These are phyloP conservation scores for Cymodocea nodosa DNA, from an alignment of 116 monocot species.

Conservation along the genomic window DNA sequence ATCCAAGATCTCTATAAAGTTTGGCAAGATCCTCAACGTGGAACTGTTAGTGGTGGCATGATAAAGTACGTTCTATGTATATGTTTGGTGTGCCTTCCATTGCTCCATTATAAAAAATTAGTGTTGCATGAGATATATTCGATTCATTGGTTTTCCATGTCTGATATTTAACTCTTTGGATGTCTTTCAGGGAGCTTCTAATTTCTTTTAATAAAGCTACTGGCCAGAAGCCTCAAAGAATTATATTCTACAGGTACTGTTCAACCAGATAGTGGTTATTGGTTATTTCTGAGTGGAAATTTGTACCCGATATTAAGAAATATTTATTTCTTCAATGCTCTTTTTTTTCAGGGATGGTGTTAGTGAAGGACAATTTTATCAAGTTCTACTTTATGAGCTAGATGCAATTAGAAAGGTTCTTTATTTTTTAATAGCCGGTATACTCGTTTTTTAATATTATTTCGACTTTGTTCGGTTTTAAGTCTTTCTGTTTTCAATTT, in stretches of 20 bases:
- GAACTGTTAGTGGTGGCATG: conserved; percentile 75
- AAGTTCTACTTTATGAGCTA: conserved; percentile 75
- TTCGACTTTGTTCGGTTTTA: neutral
- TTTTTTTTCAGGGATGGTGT: conserved; percentile 74
- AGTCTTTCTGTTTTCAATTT: neutral
- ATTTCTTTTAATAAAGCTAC: conserved; percentile 67
- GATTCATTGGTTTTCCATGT: neutral
- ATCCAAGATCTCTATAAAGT: conserved; percentile 74
- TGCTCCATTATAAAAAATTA: too few relatives aligned
- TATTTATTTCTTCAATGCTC: neutral
- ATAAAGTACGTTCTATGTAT: conserved; percentile 36
- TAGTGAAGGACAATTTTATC: conserved; percentile 88
- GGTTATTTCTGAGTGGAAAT: neutral
- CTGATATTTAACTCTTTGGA: neutral
- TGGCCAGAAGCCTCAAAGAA: conserved; percentile 60
- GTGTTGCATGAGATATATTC: too few relatives aligned
- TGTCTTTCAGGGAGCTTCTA: conserved; percentile 55
- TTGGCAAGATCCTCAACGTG: conserved; percentile 43
- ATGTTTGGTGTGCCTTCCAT: neutral
- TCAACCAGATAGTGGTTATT: neutral
- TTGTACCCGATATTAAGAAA: neutral
- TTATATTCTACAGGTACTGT: conserved; percentile 87
- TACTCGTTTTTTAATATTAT: neutral
- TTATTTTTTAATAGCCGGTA: neutral
- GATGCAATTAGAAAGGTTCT: conserved; percentile 76